Base-by-base conservation (phyloP, 202 grass and related monocot species). In the Bolboschoenoplectus hybrid region DNA sequence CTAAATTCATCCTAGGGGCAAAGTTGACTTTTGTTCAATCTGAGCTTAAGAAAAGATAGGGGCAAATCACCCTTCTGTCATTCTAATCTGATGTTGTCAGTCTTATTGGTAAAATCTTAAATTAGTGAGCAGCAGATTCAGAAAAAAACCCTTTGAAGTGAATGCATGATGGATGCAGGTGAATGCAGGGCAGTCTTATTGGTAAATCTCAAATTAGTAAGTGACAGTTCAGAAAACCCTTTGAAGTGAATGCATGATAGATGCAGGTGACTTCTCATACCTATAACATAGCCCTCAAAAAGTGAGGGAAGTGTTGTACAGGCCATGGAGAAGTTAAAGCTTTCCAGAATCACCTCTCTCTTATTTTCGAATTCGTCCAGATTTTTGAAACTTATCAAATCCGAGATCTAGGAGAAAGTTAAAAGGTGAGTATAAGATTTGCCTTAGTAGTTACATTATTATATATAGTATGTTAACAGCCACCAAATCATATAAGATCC, bases 221-320 rank as follows among this genome's bases (percentile, higher is more conserved):
- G 5, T 3, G 1, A 14, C 67, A 79, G 13, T 79, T 41, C 51
- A 58, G 35, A 79, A 79, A 40, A 4, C 51, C 74, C 52, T 58
- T 79, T 40, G 13, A 57, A 40, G 26, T 75, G 50, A 56, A 55
- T 26, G 13, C 26, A 55, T 77, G 32, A 32, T 77, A 39, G 50
- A 79, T 16, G 52, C 74, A 39, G 45, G 74, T 40, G 74, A 57
- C 13, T 34, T 71, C 10, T 67, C 56, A 44, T 94, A 94, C 95
- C 95, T 82, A 89, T 84, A 83, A 92, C 87, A 91, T 90, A 82
- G 17, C 91, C 92, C 90, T 93, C 88, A 63, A 72, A 82, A 72
- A 97, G 87, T 55, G 87, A 86, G 73, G 89, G 95, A 87, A 97
- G 88, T 89, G 84, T 89, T 81, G 91, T 89, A 85, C 91, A 97